Evolutionary conservation across 805 yeast genomes (phyloP).

Genomic region (Yamadazyma scolyti): DNA sequence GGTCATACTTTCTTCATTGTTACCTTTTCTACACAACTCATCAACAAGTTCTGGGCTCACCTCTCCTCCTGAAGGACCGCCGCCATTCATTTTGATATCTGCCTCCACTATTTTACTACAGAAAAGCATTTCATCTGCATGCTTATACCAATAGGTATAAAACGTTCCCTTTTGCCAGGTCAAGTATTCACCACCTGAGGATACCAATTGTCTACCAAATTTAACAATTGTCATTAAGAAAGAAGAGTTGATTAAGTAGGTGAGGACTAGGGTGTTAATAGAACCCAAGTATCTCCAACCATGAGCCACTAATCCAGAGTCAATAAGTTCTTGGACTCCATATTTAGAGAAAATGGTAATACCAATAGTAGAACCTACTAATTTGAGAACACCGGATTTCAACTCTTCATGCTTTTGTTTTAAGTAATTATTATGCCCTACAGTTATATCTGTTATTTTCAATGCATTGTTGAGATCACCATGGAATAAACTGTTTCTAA

Average conservation of each 20-base stretch:
- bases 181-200: slow-evolving; percentile 48
- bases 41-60: slow-evolving; percentile 26
- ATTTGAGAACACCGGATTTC: slow-evolving; percentile 25
- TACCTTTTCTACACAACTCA: slow-evolving; percentile 34
- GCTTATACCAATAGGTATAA: slow-evolving; percentile 59
- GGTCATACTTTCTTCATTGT: slow-evolving; percentile 20
- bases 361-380: slow-evolving; percentile 28
- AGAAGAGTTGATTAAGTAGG: slow-evolving; percentile 37
- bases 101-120: slow-evolving; percentile 61
- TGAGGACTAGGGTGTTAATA: slow-evolving; percentile 45
- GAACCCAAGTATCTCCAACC: slow-evolving; percentile 37
- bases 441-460: slow-evolving; percentile 55
- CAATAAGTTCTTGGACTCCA: slow-evolving; percentile 38
- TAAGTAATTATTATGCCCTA: slow-evolving; percentile 53
- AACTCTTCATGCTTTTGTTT: slow-evolving; percentile 26
- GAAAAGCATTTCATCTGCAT: slow-evolving; percentile 67
- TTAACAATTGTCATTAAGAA: slow-evolving; percentile 39
- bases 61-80: slow-evolving; percentile 38
- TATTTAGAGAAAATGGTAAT: slow-evolving; percentile 36
- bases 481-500: slow-evolving; percentile 54
- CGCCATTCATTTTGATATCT: slow-evolving; percentile 54
- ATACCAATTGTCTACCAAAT: slow-evolving; percentile 34
- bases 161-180: slow-evolving; percentile 66
- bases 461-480: slow-evolving; percentile 58
- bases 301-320: slow-evolving; percentile 34